Percentiles rank a stretch among this genome's conserved stretches.
Conservation (phyloP, 2,329 filamentous ascomycete species). For the Cladophialophora carrionii region DNA sequence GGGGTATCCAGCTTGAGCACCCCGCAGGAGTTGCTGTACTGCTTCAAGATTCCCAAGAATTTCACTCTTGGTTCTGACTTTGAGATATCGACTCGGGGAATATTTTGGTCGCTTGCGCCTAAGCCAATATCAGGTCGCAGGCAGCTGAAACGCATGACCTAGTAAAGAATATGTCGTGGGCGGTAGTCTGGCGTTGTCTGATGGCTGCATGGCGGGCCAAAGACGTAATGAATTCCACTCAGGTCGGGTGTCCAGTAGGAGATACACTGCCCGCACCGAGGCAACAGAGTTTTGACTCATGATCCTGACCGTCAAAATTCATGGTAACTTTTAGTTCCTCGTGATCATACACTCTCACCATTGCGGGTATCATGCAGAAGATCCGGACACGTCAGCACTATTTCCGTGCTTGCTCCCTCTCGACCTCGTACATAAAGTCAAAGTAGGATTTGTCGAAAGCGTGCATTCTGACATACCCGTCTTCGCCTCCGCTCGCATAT, state of each 20-base stretch:
- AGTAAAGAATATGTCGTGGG: background rate
- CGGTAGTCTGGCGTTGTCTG: background rate
- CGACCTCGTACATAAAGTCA: conserved; percentile 98
- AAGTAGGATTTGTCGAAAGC: conserved; percentile 99
- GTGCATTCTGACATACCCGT: conserved; percentile 97
- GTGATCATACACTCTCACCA: conserved; percentile 15
- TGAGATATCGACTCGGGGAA: background rate
- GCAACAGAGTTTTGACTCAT: background rate
- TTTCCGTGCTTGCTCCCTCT: conserved; percentile 70
- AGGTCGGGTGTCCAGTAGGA: background rate
- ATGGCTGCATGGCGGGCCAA: background rate
- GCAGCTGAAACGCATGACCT: background rate
- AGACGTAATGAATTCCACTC: background rate
- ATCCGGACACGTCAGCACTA: conserved; percentile 32
- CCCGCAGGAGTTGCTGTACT: background rate
- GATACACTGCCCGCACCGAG: background rate
- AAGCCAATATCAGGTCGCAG: background rate
- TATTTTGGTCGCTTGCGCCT: background rate
- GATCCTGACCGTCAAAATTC: background rate
- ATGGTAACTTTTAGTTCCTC: conserved; percentile 1
- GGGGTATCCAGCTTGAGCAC: background rate
- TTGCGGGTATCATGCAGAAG: conserved; percentile 23
- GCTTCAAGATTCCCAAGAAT: background rate
- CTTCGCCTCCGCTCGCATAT: conserved; percentile 95
- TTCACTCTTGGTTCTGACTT: background rate